Conservation (phyloP, 2,329 filamentous ascomycete genomes). For the Thelonectria blattea region DNA sequence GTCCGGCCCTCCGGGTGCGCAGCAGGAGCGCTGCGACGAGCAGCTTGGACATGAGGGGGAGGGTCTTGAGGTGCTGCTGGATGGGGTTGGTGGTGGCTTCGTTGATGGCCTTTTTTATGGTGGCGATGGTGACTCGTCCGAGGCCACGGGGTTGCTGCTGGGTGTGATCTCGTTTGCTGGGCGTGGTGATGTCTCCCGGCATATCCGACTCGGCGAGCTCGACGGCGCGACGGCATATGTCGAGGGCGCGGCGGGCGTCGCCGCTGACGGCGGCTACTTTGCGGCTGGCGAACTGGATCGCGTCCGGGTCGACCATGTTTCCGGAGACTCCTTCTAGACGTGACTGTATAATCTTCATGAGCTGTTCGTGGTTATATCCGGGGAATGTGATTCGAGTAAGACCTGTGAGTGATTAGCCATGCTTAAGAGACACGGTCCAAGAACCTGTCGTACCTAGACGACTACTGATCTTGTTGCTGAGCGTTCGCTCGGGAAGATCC, state of each 20-base stretch:
- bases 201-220: conserved; percentile 86
- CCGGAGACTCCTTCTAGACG: conserved; percentile 86
- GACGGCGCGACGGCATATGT: conserved; percentile 94
- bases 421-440: no score
- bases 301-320: conserved; percentile 89
- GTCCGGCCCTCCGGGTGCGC: conserved; percentile 79
- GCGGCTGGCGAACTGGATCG: conserved; percentile 92
- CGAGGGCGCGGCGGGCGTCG: conserved; percentile 87
- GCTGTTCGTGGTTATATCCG: conserved; percentile 94
- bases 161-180: conserved; percentile 58
- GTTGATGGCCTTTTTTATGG: conserved; percentile 91
- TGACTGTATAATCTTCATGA: conserved; percentile 98
- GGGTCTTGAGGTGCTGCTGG: conserved; percentile 83
- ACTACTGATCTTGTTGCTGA: conserved; percentile 98
- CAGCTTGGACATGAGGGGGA: conserved; percentile 83
- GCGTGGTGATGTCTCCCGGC: conserved; percentile 59
- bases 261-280: conserved; percentile 97
- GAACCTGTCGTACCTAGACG: conserved; percentile 62
- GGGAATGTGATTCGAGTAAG: conserved; percentile 96
- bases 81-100: conserved; percentile 93
- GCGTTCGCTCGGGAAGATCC: conserved; percentile 93
- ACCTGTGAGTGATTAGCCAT: conserved; percentile 45
- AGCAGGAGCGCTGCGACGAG: conserved; percentile 83
- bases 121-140: conserved; percentile 83
- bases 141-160: conserved; percentile 36